A percentile compares a stretch with the other conserved stretches of the same genome.
phyloP scores from a whole-genome alignment of 371 early-diverging fungal species.

The Conidiobolus incongruus region DNA sequence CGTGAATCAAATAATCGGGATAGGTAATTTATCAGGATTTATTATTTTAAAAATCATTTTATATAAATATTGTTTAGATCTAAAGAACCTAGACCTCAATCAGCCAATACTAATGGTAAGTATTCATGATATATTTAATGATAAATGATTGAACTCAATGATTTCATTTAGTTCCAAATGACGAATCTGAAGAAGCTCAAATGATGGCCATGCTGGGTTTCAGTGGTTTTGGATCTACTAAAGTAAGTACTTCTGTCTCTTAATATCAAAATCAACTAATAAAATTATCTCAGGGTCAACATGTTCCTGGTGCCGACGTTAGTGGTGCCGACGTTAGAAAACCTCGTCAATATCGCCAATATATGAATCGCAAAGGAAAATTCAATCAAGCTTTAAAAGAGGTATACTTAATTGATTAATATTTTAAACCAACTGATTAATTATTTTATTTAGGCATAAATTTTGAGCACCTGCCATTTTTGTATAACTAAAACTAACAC shows the following conservation, averaged over 20 bases:
- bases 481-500: too few species aligned
- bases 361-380: conserved; percentile 89
- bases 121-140: background rate
- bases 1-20: background rate
- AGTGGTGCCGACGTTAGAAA: conserved; percentile 47
- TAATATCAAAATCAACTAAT: background rate
- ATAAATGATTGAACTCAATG: background rate
- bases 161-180: too few species aligned
- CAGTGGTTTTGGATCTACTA: conserved; percentile 70
- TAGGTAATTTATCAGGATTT: background rate
- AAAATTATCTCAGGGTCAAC: conserved; percentile 17
- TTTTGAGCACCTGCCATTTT: too few species aligned
- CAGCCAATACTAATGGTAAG: background rate
- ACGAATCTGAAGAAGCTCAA: conserved; percentile 27
- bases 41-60: background rate
- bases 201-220: conserved; percentile 69
- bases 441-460: too few species aligned
- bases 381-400: conserved; percentile 42
- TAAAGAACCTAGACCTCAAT: background rate
- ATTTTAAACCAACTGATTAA: too few species aligned
- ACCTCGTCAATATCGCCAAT: conserved; percentile 70
- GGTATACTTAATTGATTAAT: too few species aligned
- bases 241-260: conserved; percentile 17
- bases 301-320: conserved; percentile 36
- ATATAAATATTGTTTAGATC: background rate